Evolutionary conservation across 306 rosid genomes (phyloP), one percentile per base, ranked within the genome.

Genomic region (Vicia villosa): DNA sequence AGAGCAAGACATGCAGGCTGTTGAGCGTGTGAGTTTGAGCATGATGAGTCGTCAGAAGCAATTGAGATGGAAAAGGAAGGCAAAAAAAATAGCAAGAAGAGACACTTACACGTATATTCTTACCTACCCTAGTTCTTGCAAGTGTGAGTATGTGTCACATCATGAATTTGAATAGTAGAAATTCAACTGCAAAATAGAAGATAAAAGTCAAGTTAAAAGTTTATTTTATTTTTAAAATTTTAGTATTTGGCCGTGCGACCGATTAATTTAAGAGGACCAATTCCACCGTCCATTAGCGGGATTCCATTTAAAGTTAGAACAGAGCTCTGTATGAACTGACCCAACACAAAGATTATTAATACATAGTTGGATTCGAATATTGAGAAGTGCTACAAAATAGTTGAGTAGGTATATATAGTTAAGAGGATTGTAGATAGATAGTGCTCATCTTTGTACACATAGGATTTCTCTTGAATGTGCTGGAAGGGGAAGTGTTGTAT

Each of bases 1-100:
- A 76, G 86, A 90, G 82, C 97, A 88, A 84, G 86, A 85, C 98
- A 82, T 66, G 90, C 87, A 88, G 87, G 93, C 89, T 61, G 56
- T 78, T 67, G 84, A 83, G 80, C 66, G 81, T 66, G 85, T 58
- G 42, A 64, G 85, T 71, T 76, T 75, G 77, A 86, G 81, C 68
- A 79, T 62, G 85, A 89, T 82, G 76, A 81, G 24, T 83, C 74
- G 77, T 84, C 82, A 83, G 82, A 82, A 63, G 73, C 89, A 80
- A 52, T 75, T 58, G 55, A 26, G 54, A 57, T 13, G 16, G 42
- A 57, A 57, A 6, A 26, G 4, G 10, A 41, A 64, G 2, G 34
- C 16, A 22, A 54, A 20, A 14, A 28, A 3, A 57, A 15, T n/a
- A 56, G 11, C 6, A 15, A 57, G 64, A 15, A 32, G 21, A 32